Percentiles rank a stretch among this genome's conserved stretches.
These are phyloP conservation scores for Globisporangium heterothallicum DNA, from an alignment of 352 stramenopile species.

Conservation along the genomic window DNA sequence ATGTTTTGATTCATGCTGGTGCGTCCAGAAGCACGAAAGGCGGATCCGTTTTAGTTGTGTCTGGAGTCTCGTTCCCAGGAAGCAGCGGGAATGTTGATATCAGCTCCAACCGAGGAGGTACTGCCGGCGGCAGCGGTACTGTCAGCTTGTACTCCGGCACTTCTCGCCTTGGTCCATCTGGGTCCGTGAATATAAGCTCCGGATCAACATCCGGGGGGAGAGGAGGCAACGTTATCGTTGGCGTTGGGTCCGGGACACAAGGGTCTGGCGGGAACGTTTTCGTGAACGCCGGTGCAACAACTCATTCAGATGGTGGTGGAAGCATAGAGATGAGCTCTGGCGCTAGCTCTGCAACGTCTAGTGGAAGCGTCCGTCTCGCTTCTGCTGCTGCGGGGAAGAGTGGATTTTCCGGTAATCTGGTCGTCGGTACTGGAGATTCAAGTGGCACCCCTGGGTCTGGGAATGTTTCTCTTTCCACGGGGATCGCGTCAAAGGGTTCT, in stretches of 20 bases:
- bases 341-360: constrained; percentile 44
- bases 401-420: constrained; percentile 67
- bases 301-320: constrained; percentile 38
- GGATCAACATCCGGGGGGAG: constrained; percentile 41
- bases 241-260: constrained; percentile 39
- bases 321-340: constrained; percentile 48
- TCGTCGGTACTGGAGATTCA: constrained; percentile 56
- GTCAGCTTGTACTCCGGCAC: constrained; percentile 44
- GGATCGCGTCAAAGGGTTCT: constrained; percentile 33
- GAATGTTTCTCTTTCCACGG: constrained; percentile 64
- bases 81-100: constrained; percentile 62
- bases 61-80: constrained; percentile 36
- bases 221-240: constrained; percentile 49
- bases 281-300: constrained; percentile 39
- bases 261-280: constrained; percentile 40
- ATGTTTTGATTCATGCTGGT: constrained; percentile 45
- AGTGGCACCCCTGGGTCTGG: constrained; percentile 45
- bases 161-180: constrained; percentile 45
- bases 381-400: constrained; percentile 55
- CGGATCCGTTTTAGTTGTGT: constrained; percentile 39
- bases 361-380: constrained; percentile 34
- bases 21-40: constrained; percentile 38
- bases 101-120: constrained; percentile 42
- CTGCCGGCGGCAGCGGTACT: constrained; percentile 42
- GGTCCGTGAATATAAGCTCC: constrained; percentile 64